phyloP scores from a whole-genome alignment of 1,139 yeast genomes.

The Pichia sorboxylosa region DNA sequence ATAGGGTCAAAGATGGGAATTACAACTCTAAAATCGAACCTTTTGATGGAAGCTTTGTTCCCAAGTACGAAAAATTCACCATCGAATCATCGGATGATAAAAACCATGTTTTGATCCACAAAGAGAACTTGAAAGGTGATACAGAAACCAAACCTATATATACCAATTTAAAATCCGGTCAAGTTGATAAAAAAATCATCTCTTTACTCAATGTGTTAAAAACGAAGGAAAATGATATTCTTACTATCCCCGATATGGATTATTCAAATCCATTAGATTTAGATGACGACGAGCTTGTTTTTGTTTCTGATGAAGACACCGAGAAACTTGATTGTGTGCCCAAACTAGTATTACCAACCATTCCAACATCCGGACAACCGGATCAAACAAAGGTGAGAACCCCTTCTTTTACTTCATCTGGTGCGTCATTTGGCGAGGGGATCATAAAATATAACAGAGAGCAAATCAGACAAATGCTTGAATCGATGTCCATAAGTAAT shows the following conservation, averaged over 20 bases:
- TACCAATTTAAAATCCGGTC: constrained; percentile 11
- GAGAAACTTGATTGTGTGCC: constrained; percentile 6
- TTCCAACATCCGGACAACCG: neutral
- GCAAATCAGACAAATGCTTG: constrained; percentile 23
- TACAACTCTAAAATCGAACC: constrained; percentile 9
- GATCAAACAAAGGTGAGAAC: constrained; percentile 3
- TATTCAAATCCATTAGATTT: constrained; percentile 13
- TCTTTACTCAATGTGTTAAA: constrained; percentile 10
- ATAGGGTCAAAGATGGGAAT: constrained; percentile 1
- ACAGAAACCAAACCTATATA: constrained; percentile 14
- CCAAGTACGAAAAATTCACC: constrained; percentile 17
- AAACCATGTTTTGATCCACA: constrained; percentile 11
- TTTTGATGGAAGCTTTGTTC: constrained; percentile 6
- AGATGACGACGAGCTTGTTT: constrained; percentile 11
- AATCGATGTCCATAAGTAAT: constrained; percentile 12
- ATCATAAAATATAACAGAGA: constrained; percentile 22
- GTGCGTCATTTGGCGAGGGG: constrained; percentile 25
- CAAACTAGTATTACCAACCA: constrained; percentile 8
- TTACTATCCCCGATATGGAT: constrained; percentile 10
- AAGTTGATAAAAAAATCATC: constrained; percentile 14
- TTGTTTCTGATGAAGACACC: constrained; percentile 5
- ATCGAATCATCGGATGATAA: constrained; percentile 12
- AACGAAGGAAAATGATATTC: constrained; percentile 1
- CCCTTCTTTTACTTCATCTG: constrained; percentile 24
- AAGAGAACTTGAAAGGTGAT: constrained; percentile 10